phyloP scores from a whole-genome alignment of 1,284 basidiomycete species.

The Cerioporus squamosus region DNA sequence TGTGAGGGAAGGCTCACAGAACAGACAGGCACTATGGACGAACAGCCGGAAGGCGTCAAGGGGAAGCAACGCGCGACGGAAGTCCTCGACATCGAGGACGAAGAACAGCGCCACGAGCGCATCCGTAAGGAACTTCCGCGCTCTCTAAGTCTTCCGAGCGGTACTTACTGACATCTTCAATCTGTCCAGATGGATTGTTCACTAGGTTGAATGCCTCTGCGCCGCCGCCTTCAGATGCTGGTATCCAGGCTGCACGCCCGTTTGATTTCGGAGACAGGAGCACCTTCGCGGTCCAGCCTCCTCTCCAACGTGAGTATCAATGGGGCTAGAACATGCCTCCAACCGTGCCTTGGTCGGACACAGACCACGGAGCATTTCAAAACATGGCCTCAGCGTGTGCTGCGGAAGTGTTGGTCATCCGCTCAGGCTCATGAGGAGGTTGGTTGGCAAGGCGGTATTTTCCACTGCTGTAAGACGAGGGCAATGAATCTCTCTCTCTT shows the following conservation, averaged over 20 bases:
- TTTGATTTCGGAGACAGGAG: conserved; percentile 36
- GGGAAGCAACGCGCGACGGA: conserved; percentile 15
- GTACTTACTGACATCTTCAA: background rate
- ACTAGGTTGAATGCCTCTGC: conserved; percentile 27
- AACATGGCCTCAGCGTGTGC: no score
- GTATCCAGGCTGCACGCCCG: background rate
- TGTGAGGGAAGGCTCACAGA: no score
- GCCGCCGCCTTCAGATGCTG: background rate
- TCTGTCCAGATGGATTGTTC: conserved; percentile 32
- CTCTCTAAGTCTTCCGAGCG: background rate
- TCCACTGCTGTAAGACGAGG: no score
- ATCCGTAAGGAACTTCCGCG: conserved; percentile 34
- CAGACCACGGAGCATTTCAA: no score
- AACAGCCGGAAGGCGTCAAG: background rate
- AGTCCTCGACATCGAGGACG: conserved; percentile 39
- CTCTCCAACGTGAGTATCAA: conserved; percentile 37
- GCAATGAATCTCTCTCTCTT: no score
- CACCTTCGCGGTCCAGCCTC: conserved; percentile 33
- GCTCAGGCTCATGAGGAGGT: no score
- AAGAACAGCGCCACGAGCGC: conserved; percentile 36
- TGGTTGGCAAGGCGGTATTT: no score
- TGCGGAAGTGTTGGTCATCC: no score
- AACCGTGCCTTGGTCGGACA: no score
- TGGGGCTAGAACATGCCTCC: no score
- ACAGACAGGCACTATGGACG: background rate